A percentile compares a stretch with the other conserved stretches of the same genome.
phyloP scores from a whole-genome alignment of 2,329 filamentous ascomycete genomes.

The Nothophaeocryptopus gaeumannii region DNA sequence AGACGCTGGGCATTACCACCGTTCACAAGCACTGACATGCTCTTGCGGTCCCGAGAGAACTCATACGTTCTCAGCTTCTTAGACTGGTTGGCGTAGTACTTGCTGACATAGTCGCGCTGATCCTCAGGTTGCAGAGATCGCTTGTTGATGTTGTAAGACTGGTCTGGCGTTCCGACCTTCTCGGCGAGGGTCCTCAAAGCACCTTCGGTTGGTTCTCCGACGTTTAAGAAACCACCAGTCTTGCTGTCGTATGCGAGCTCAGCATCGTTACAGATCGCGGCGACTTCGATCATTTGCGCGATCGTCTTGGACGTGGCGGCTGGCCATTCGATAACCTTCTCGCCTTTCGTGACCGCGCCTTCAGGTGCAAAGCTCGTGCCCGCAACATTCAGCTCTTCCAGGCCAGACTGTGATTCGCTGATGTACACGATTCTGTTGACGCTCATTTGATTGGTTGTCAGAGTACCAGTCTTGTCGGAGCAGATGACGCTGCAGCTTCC shows the following conservation, averaged over 20 bases:
- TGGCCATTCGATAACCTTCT: constrained; percentile 66
- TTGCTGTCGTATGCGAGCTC: constrained; percentile 77
- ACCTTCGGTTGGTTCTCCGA: constrained; percentile 94
- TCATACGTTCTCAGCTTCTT: constrained; percentile 84
- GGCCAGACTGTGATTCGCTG: constrained; percentile 65
- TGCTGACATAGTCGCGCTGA: constrained; percentile 76
- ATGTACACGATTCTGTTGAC: constrained; percentile 90
- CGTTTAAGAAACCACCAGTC: constrained; percentile 69
- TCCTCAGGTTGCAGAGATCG: constrained; percentile 52
- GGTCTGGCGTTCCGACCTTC: constrained; percentile 83
- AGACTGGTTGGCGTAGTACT: constrained; percentile 74
- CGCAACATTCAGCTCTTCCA: constrained; percentile 85
- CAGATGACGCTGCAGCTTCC: constrained; percentile 99
- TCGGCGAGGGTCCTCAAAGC: constrained; percentile 86
- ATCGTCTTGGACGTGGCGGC: constrained; percentile 72
- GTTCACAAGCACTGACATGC: constrained; percentile 93
- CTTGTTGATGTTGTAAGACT: constrained; percentile 54
- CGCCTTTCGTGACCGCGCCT: constrained; percentile 66
- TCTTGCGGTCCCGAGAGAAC: constrained; percentile 96
- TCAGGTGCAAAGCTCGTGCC: constrained; percentile 89
- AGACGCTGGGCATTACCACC: constrained; percentile 70
- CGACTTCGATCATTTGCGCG: constrained; percentile 69
- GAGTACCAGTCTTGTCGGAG: constrained; percentile 96
- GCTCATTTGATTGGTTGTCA: constrained; percentile 99
- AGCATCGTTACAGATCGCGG: constrained; percentile 83